Base-by-base conservation (phyloP, 306 rosid species). In the Rubus parviflorus region DNA sequence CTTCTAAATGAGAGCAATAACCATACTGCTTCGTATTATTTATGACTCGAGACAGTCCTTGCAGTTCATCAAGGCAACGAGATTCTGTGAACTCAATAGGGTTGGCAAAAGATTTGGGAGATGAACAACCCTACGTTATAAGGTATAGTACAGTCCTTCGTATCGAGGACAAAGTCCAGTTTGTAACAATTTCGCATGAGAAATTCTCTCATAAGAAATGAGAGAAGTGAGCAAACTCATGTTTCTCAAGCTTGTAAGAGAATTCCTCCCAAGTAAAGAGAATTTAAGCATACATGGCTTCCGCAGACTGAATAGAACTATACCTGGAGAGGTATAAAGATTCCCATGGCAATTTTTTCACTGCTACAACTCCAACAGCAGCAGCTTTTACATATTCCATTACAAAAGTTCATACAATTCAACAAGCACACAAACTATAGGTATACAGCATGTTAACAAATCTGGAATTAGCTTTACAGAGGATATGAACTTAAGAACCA, bases 381-480 rank as follows among this genome's bases (percentile, higher is more conserved):
- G 67, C 23, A 20, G 66, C 53, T 0, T 56, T 41, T 54, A 20
- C 16, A 15, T 41, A 13, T 49, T 48, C 17, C 10, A 43, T 42
- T 42, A 58, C 25, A 10, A 43, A 73, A 57, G 53, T 73, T 14
- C 23, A 73, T 57, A 73, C 11, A 57, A 58, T 15, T 43, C 56
- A 57, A 57, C 41, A 8, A 43, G 45, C 43, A 20, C 68, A 58
- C 8, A 43, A 42, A 42, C 48, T 57, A 57, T 46, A 15, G 68
- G 4, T 58, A 46, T 70, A 85, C 83, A 77, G 14, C 10, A 19
- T 53, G 79, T 73, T 79, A 54, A 53, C 68, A 77, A 75, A 74
- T 70, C 64, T 76, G 56, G 85, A 79, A 84, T 47, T 73, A 74
- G 70, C 75, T 74, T 68, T 23, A 57, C 46, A 83, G 38, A 81